phyloP scores from a whole-genome alignment of 1,284 basidiomycete species.

The Puccinia hordei region DNA sequence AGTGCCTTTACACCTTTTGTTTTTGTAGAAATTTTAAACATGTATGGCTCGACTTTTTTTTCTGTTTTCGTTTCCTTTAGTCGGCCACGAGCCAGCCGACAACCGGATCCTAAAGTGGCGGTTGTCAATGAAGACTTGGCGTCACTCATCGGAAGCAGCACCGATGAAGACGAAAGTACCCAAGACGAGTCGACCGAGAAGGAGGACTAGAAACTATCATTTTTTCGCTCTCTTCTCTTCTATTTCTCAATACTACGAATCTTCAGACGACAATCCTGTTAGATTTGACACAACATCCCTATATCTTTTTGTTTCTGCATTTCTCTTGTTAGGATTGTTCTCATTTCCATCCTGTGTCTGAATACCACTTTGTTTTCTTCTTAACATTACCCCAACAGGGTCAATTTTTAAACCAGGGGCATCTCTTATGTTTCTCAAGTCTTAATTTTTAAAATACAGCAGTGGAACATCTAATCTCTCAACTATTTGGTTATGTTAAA shows the following conservation, averaged over 20 bases:
- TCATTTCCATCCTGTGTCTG: background rate
- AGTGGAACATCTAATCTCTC: too few relatives aligned
- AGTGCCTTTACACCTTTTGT: background rate
- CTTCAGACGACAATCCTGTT: too few relatives aligned
- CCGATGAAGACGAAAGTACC: constrained; percentile 37
- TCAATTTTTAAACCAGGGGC: too few relatives aligned
- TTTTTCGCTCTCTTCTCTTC: background rate
- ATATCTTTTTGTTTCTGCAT: background rate
- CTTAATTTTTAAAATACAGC: too few relatives aligned
- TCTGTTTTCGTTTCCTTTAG: background rate
- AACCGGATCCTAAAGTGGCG: constrained; percentile 16
- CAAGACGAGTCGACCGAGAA: constrained; percentile 34
- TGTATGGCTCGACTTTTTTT: background rate
- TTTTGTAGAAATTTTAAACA: background rate
- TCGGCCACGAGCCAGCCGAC: constrained; percentile 31
- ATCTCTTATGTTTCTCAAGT: too few relatives aligned
- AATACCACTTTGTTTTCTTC: background rate
- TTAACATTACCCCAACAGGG: too few relatives aligned
- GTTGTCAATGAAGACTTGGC: constrained; percentile 33
- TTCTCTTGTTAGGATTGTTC: background rate
- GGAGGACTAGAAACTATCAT: constrained; percentile 11
- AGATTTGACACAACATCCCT: background rate
- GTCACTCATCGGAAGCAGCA: constrained; percentile 41
- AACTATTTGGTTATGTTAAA: too few relatives aligned
- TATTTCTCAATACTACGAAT: too few relatives aligned